Evolutionary conservation across 2,329 filamentous ascomycete genomes (phyloP), one percentile per base, ranked within the genome.

Genomic region (Ceratocystis colombiana): DNA sequence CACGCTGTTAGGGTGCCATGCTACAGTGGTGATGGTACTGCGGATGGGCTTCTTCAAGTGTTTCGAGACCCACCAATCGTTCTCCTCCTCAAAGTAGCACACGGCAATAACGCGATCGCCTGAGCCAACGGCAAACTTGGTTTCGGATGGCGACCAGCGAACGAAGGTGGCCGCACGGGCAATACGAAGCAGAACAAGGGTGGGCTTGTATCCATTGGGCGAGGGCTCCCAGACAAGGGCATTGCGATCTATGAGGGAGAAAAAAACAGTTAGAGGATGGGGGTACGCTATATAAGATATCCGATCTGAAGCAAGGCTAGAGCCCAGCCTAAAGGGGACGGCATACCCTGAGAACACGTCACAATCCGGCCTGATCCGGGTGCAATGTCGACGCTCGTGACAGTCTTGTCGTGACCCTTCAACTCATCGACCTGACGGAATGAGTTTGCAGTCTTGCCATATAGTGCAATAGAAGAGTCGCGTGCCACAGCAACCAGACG

Each of bases 11-110:
- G 94, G 94, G 77, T 99, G 94, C 94, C 94, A 99, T 67, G 88
- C 87, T 57, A 99, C 85, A 17, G 89, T 91, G 66, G 94, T 97
- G 72, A 99, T 93, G 67, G 94, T 99, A 75, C 91, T 96, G 71
- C 93, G 89, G 72, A 99, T 96, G 22, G 94, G 94, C 83, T 97
- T 99, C 85, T 97, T 97, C 74, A 99, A 79, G 78, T 99, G 94
- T 82, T 99, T 99, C 46, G 92, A 96, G 53, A 99, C 93, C 94
- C 94, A 99, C 94, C 94, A 99, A 80, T 99, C 92, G 77, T 99
- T 96, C 77, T 99, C 94, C 75, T 96, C 90, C 74, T 99, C 94
- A 72, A 99, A 99, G 80, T 97, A 97, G 82, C 94, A 99, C 71
- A 97, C 84, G 50, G 94, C 91, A 72, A 99, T 96, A 70, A 96